Base-by-base conservation (phyloP, 129 eudicot genomes). In the Oenanthe sinensis region DNA sequence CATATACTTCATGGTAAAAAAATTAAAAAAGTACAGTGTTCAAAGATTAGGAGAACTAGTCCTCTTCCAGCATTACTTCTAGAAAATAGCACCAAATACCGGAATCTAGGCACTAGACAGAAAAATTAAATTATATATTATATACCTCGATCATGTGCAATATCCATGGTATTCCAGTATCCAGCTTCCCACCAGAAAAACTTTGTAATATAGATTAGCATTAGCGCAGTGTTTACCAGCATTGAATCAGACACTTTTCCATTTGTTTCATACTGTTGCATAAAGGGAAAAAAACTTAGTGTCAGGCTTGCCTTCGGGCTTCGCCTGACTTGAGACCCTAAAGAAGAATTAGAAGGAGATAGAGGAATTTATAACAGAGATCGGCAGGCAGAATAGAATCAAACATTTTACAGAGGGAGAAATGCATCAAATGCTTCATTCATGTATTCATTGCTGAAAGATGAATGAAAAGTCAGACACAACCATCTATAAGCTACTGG, bases 121-220 rank as follows among this genome's bases (percentile, higher is more conserved):
- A 73, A 39, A 22, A 58, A 65, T 37, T 14, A 78, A 37, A 47
- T 40, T 20, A 39, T 39, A 71, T 20, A 78, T 39, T 39, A 5
- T 78, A 48, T 76, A 95, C 98, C 98, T 95, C 98, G 90, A 86
- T 95, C 98, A 74, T 95, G 98, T 43, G 98, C 98, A 83, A 95
- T 95, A 81, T 95, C 98, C 98, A 95, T 95, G 33, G 98, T 95
- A 87, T 90, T 95, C 98, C 98, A 95, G 81, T 95, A 95, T 45
- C 98, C 98, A 82, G 96, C 96, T 87, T 95, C 98, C 98, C 98
- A 95, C 98, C 93, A 95, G 76, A 95, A 95, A 86, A 95, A 95
- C 58, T 95, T 95, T 85, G 98, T 91, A 54, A 95, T 93, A 84
- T 95, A 95, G 20, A 90, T 91, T 87, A 95, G 83, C 92, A 87